Evolutionary conservation across 2,329 filamentous ascomycete species (phyloP), one percentile per base, ranked within the genome.

Genomic region (Curvularia eragrostidis): DNA sequence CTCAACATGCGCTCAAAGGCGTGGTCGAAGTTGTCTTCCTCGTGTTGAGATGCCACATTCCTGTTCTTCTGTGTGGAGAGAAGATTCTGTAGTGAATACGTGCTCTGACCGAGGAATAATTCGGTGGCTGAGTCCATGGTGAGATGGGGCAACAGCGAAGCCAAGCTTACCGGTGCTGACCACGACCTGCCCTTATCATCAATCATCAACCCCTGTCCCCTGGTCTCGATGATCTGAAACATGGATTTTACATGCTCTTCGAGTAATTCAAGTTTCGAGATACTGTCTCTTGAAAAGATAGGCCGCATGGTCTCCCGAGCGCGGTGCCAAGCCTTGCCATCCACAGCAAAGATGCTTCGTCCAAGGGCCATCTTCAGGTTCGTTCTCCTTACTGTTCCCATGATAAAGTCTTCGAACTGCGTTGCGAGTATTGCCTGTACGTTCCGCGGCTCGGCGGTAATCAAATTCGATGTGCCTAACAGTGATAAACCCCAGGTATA

Each of bases 271-370:
- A 52, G 26, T 32, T 41, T 19, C n/a, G 24, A 34, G 2, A 56
- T 48, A 23, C 46, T 56, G 12, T 56, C 54, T 15, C 54, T 48
- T 28, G 41, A 42, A 26, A 56, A 52, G 4, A 56, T 46, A 15
- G 54, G 54, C 24, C 54, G 54, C 54, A 56, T 56, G 3, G 54
- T 47, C 32, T 56, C 54, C 34, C 54, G 34, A 9, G 54, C 42
- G 3, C 54, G 12, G 41, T 56, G 54, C 54, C 54, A 56, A 7
- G 48, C 48, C 24, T 47, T 41, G 15, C 54, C 54, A 21, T 56
- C 54, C 15, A 56, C 48, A 42, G 54, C 54, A 21, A 56, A 56
- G n/a, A 56, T 52, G n/a, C 54, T 56, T 32, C 54, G 54, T 26
- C 54, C 54, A 4, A 56, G 54, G 5, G 41, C 54, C n/a, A 15